These are phyloP conservation scores for Corylus avellana DNA, from an alignment of 306 rosid genomes.

Conservation along the genomic window DNA sequence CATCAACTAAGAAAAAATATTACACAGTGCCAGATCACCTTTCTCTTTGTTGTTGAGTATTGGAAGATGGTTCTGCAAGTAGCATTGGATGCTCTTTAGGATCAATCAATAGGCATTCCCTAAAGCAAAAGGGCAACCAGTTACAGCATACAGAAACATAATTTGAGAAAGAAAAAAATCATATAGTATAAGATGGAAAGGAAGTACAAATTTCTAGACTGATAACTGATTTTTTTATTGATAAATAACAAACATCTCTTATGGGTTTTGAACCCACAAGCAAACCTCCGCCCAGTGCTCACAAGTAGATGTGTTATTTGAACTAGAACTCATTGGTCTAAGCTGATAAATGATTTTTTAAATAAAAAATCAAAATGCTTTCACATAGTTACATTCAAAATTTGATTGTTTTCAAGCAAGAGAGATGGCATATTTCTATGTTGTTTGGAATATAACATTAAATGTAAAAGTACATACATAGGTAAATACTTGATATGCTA, in stretches of 20 bases:
- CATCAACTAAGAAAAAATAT: conserved; percentile 4
- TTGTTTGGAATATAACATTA: background rate
- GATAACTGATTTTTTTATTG: background rate
- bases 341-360: background rate
- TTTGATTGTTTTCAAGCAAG: background rate
- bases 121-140: conserved; percentile 30
- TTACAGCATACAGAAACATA: conserved; percentile 9
- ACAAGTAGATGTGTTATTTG: background rate
- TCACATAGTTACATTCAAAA: background rate
- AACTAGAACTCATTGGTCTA: background rate
- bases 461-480: background rate
- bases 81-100: conserved; percentile 98
- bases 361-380: background rate
- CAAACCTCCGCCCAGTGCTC: background rate
- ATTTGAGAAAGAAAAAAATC: background rate
- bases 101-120: conserved; percentile 91
- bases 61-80: conserved; percentile 94
- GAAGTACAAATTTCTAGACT: background rate
- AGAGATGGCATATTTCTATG: background rate
- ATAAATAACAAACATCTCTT: background rate
- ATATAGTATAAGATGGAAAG: background rate
- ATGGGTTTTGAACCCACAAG: background rate
- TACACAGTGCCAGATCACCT: conserved; percentile 46
- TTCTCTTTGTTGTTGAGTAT: conserved; percentile 90
- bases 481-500: background rate